These are phyloP conservation scores for Phytophthora constricta DNA, from an alignment of 352 stramenopile species.

Conservation along the genomic window DNA sequence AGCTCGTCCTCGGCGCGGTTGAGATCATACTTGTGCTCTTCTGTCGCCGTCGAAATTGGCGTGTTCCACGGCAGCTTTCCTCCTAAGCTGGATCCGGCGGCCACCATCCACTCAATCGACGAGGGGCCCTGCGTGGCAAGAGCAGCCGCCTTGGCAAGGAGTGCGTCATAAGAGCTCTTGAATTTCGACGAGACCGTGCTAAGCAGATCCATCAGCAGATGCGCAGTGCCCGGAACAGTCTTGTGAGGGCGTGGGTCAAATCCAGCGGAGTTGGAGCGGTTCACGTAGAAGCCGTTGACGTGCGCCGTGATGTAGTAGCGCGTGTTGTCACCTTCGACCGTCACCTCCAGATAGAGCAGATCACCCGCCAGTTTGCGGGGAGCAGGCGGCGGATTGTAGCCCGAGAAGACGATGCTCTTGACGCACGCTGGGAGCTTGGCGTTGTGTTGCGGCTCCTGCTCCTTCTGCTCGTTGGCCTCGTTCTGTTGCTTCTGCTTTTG, in stretches of 20 bases:
- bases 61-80: constrained; percentile 87
- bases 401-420: constrained; percentile 92
- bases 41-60: constrained; percentile 32
- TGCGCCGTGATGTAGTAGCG: constrained; percentile 90
- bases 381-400: constrained; percentile 95
- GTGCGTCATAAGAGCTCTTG: constrained; percentile 65
- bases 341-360: constrained; percentile 94
- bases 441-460: constrained; percentile 46
- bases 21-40: constrained; percentile 76
- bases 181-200: constrained; percentile 76
- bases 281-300: constrained; percentile 95
- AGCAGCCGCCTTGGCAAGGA: constrained; percentile 80
- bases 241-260: constrained; percentile 87
- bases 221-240: constrained; percentile 42
- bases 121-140: constrained; percentile 78
- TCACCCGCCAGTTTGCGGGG: constrained; percentile 93
- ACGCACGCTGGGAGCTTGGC: constrained; percentile 85
- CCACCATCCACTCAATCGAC: constrained; percentile 90
- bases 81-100: constrained; percentile 73
- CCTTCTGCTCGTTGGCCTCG: constrained; percentile 40
- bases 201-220: constrained; percentile 88
- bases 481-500: constrained; percentile 31
- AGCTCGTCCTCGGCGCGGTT: constrained; percentile 93
- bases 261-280: constrained; percentile 73
- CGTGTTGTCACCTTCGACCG: constrained; percentile 63